phyloP scores from a whole-genome alignment of 176 grass and related monocot species.

The Aechmea fasciata region DNA sequence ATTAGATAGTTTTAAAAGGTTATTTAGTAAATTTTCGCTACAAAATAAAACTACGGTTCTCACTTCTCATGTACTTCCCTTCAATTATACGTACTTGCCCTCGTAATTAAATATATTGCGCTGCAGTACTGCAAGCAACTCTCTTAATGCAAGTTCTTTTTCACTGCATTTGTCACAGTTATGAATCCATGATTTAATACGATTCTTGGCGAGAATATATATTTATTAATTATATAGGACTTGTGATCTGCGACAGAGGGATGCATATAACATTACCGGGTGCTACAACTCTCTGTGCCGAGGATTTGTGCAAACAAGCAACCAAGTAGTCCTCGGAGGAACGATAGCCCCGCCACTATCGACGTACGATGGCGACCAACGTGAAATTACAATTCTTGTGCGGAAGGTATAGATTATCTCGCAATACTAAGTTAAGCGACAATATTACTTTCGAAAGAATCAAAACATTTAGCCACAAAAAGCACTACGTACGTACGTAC shows the following conservation, averaged over 20 bases:
- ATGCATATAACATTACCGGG: not conserved
- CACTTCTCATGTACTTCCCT: too few species aligned
- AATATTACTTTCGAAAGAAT: not conserved
- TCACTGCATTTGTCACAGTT: too few species aligned
- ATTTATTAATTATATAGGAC: too few species aligned
- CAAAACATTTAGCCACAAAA: not conserved
- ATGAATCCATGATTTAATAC: not conserved
- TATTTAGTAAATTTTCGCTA: too few species aligned
- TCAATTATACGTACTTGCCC: too few species aligned
- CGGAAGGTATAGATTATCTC: not conserved
- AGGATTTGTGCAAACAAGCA: slow-evolving; percentile 10
- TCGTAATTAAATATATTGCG: too few species aligned
- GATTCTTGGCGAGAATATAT: not conserved
- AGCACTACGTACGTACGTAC: too few species aligned
- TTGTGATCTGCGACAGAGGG: not conserved
- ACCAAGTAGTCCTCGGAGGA: not conserved
- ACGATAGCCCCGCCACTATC: not conserved
- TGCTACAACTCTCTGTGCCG: not conserved
- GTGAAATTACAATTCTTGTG: not conserved
- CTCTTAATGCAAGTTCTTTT: too few species aligned
- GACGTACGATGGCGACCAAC: not conserved
- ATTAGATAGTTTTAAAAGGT: too few species aligned
- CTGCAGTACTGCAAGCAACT: too few species aligned
- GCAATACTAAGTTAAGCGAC: not conserved
- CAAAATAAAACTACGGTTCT: too few species aligned